Base-by-base conservation (phyloP, 2,329 filamentous ascomycete species). In the Aaosphaeria pasadenensis region DNA sequence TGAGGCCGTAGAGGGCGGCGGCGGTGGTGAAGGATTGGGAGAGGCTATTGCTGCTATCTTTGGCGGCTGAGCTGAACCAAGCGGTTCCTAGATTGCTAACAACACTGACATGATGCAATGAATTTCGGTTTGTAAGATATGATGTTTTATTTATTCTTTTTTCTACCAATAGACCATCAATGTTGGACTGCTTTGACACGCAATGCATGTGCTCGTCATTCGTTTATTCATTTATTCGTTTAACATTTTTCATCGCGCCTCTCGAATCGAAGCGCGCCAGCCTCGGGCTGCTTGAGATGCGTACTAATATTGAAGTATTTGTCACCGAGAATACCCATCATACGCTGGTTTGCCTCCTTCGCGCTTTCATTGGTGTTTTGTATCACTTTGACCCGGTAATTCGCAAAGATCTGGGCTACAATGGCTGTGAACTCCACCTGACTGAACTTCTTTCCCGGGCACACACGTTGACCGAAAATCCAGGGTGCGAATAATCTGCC, bases 401-500 rank as follows among this genome's bases (percentile, higher is more conserved):
- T 45, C 2, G 33, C 36, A 24, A 60, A 30, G 13, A 60, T 39
- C 36, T 47, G 42, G 2, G 47, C 50, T 39, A 62, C 46, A 4
- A 52, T 45, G 2, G 52, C 59, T 3, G 49, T 49, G 46, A 60
- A 57, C 44, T 61, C 57, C 1, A 62, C 59, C 28, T 61, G 57
- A 17, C 52, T 54, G 39, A 62, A 61, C 48, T 57, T 59, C 49
- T 57, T 55, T 7, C 58, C 58, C 2, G 58, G 59, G 50, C 59
- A 62, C 4, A 49, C 45, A 5, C 58, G 46, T 13, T 51, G 48
- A 5, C 58, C 56, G 9, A 30, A 40, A 9, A 52, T 50, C 62
- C 67, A 71, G 4, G 66, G 58, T 35, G 59, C 43, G 47, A 54
- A 69, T 5, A 46, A 32, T 39, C 29, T 40, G 6, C 24, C 39